phyloP scores from a whole-genome alignment of 2,329 filamentous ascomycete species.

The Aspergillus hiratsukae region DNA sequence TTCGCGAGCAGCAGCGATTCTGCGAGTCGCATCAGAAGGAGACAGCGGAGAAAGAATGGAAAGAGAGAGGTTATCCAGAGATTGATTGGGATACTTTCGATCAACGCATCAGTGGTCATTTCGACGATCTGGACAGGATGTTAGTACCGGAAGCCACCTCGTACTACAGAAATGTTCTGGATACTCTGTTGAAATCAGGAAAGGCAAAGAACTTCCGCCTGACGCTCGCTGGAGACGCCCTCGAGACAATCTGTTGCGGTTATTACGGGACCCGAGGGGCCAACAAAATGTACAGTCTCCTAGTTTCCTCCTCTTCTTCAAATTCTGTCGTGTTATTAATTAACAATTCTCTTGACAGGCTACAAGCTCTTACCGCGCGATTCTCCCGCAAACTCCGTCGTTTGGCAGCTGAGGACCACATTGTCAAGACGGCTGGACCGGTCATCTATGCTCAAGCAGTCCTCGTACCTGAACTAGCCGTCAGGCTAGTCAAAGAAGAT shows the following conservation, averaged over 20 bases:
- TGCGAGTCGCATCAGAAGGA: constrained; percentile 59
- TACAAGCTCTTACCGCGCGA: constrained; percentile 56
- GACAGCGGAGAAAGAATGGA: constrained; percentile 49
- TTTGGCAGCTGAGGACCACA: constrained; percentile 58
- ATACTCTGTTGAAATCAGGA: constrained; percentile 52
- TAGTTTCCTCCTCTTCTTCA: constrained; percentile 4
- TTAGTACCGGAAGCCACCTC: constrained; percentile 52
- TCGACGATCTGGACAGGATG: constrained; percentile 53
- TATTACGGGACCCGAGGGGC: constrained; percentile 80
- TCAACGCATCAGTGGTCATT: constrained; percentile 54
- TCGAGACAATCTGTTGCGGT: constrained; percentile 62
- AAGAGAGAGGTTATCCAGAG: constrained; percentile 58
- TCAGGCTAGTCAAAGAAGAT: constrained; percentile 56
- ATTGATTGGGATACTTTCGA: constrained; percentile 66
- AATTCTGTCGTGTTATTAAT: constrained; percentile 3
- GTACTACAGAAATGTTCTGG: constrained; percentile 57
- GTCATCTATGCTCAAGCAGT: constrained; percentile 69
- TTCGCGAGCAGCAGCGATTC: constrained; percentile 47
- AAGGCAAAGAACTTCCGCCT: constrained; percentile 58
- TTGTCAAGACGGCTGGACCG: constrained; percentile 63
- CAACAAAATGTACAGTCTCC: constrained; percentile 58
- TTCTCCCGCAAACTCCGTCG: constrained; percentile 59
- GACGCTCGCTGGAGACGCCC: constrained; percentile 40
- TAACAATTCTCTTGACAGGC: constrained; percentile 22
- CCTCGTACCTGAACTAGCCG: constrained; percentile 66